Evolutionary conservation across 2,329 filamentous ascomycete genomes (phyloP).

Genomic region (Sclerotiophoma versabilis): DNA sequence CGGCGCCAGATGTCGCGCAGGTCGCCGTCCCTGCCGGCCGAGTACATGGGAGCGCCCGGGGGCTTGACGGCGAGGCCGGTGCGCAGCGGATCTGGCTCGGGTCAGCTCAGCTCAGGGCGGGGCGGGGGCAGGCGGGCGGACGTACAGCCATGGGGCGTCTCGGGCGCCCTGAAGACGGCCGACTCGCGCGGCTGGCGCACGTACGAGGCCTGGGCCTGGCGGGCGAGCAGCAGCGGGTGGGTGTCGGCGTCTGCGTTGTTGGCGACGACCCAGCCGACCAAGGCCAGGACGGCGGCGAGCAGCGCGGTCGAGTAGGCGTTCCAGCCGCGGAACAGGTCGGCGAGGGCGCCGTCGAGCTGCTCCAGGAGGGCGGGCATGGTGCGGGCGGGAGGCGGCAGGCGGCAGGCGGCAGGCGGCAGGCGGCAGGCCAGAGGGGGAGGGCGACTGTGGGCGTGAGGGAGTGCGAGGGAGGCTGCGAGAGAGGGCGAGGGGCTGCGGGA

Average conservation of each 20-base stretch:
- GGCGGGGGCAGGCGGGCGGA: neutral
- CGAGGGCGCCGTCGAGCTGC: constrained; percentile 74
- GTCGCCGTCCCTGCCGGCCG: constrained; percentile 83
- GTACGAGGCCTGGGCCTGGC: constrained; percentile 79
- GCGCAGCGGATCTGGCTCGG: constrained; percentile 43
- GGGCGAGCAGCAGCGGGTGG: constrained; percentile 87
- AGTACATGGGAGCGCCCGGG: constrained; percentile 80
- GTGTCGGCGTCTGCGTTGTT: constrained; percentile 82
- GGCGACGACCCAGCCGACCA: constrained; percentile 75
- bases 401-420: neutral
- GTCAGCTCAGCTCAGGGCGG: constrained; percentile 22
- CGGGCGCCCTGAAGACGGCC: constrained; percentile 82
- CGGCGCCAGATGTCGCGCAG: constrained; percentile 89
- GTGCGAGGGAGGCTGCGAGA: too few relatives aligned
- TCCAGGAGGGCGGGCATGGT: constrained; percentile 61
- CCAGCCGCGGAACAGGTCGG: constrained; percentile 78
- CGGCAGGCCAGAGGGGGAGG: neutral
- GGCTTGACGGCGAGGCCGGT: constrained; percentile 74
- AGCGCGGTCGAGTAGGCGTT: constrained; percentile 80
- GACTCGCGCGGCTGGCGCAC: constrained; percentile 87
- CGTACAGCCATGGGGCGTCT: constrained; percentile 77
- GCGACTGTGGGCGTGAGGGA: too few relatives aligned
- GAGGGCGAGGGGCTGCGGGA: too few relatives aligned
- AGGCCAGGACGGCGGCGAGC: constrained; percentile 68
- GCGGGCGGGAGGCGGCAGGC: neutral